phyloP scores from a whole-genome alignment of 2,329 filamentous ascomycete genomes.

The Fusarium circinatum region DNA sequence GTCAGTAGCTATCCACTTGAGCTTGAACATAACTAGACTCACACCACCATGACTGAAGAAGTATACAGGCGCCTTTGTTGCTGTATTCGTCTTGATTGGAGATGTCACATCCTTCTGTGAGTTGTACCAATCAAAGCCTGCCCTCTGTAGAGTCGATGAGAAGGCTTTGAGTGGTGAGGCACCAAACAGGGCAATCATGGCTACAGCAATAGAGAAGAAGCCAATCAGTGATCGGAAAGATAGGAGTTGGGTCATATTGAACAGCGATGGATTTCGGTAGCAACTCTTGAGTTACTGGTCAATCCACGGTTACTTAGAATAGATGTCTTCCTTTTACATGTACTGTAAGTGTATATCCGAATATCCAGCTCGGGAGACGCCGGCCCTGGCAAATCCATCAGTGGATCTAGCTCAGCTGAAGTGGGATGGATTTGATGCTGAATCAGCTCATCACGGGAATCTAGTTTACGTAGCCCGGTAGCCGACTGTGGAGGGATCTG shows the following conservation, averaged over 20 bases:
- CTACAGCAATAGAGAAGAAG: constrained; percentile 36
- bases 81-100: background rate
- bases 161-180: constrained; percentile 37
- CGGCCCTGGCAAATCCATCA: constrained; percentile 1
- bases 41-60: constrained; percentile 64
- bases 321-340: constrained; percentile 9
- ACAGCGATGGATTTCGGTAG: background rate
- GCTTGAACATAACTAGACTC: constrained; percentile 34
- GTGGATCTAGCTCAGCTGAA: constrained; percentile 32
- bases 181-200: constrained; percentile 39
- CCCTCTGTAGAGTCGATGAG: constrained; percentile 38
- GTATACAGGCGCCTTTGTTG: constrained; percentile 54
- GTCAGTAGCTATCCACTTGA: background rate
- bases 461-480: background rate
- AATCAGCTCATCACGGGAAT: constrained; percentile 27
- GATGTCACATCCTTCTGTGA: constrained; percentile 17
- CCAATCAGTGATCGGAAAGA: constrained; percentile 36
- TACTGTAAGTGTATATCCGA: constrained; percentile 37
- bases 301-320: background rate
- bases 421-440: constrained; percentile 24
- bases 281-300: background rate
- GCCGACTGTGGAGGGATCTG: background rate
- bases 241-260: constrained; percentile 37
- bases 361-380: constrained; percentile 34
- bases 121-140: constrained; percentile 25